Evolutionary conservation across 2,329 filamentous ascomycete genomes (phyloP).

Genomic region (Apiospora kogelbergensis): DNA sequence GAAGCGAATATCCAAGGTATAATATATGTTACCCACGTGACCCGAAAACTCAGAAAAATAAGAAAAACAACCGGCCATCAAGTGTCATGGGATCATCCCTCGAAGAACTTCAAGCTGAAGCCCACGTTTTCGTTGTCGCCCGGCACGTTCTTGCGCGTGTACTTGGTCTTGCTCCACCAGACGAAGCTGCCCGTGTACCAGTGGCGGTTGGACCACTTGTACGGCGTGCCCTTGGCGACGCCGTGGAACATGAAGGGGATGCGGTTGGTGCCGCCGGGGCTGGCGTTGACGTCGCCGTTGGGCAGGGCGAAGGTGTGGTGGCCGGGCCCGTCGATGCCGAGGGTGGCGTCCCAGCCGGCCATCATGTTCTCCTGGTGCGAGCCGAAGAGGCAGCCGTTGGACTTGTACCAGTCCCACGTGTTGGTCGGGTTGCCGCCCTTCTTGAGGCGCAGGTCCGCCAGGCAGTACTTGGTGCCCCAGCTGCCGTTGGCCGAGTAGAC

Average conservation of each 20-base stretch:
- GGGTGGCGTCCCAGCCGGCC: conserved; percentile 24
- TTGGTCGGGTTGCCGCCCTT: conserved; percentile 25
- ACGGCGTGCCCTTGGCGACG: conserved; percentile 20
- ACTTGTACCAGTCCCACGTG: conserved; percentile 29
- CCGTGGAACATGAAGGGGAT: conserved; percentile 23
- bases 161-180: conserved; percentile 21
- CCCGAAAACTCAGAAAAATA: neutral
- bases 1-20: neutral
- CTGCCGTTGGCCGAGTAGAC: conserved; percentile 28
- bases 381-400: conserved; percentile 26
- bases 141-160: conserved; percentile 19
- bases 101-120: conserved; percentile 23
- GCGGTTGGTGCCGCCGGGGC: conserved; percentile 15
- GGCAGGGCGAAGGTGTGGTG: conserved; percentile 25
- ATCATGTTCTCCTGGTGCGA: conserved; percentile 25
- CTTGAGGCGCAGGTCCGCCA: conserved; percentile 24
- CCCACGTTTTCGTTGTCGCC: conserved; percentile 18
- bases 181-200: conserved; percentile 23
- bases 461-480: conserved; percentile 24
- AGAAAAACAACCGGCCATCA: neutral
- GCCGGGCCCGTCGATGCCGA: conserved; percentile 23
- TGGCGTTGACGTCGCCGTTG: conserved; percentile 18
- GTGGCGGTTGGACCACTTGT: conserved; percentile 20
- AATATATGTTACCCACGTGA: neutral
- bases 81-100: neutral